Percentiles rank a stretch among this genome's conserved stretches.
Conservation (phyloP, 2,329 filamentous ascomycete genomes). For the Penicillium sp. region DNA sequence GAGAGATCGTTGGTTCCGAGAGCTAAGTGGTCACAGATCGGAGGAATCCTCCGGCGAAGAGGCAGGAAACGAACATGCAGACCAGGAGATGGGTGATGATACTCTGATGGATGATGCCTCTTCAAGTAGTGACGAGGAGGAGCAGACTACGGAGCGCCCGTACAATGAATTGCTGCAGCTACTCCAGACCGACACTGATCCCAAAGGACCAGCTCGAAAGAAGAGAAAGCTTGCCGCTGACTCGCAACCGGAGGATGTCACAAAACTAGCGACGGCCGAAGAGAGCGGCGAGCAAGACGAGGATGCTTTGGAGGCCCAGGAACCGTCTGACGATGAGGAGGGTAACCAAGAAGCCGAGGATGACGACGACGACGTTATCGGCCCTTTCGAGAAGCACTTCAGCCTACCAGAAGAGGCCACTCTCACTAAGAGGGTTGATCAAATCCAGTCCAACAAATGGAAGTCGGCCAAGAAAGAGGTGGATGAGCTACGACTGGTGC, state of each 20-base stretch:
- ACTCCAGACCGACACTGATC: conserved; percentile 45
- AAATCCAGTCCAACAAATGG: conserved; percentile 51
- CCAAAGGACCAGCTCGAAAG: conserved; percentile 49
- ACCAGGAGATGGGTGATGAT: conserved; percentile 46
- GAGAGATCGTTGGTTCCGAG: not conserved
- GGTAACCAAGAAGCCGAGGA: conserved; percentile 29
- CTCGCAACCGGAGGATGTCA: conserved; percentile 23
- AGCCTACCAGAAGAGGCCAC: conserved; percentile 62
- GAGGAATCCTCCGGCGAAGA: conserved; percentile 30
- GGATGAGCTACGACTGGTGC: conserved; percentile 32
- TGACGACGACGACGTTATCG: conserved; percentile 46
- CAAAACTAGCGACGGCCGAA: conserved; percentile 21
- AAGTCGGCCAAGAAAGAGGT: conserved; percentile 40
- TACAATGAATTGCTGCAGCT: conserved; percentile 59
- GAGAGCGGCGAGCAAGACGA: conserved; percentile 38
- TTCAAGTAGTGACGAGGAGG: conserved; percentile 46
- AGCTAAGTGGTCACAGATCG: conserved; percentile 25
- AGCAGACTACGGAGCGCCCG: conserved; percentile 41
- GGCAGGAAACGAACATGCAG: conserved; percentile 42
- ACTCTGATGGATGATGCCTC: conserved; percentile 34
- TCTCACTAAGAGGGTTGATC: conserved; percentile 52
- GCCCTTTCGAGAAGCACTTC: conserved; percentile 83
- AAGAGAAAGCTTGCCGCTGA: conserved; percentile 51
- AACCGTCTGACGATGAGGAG: conserved; percentile 46
- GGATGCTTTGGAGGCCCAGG: conserved; percentile 49